Base-by-base conservation (phyloP, 306 rosid species). In the Prunus kanzakura region DNA sequence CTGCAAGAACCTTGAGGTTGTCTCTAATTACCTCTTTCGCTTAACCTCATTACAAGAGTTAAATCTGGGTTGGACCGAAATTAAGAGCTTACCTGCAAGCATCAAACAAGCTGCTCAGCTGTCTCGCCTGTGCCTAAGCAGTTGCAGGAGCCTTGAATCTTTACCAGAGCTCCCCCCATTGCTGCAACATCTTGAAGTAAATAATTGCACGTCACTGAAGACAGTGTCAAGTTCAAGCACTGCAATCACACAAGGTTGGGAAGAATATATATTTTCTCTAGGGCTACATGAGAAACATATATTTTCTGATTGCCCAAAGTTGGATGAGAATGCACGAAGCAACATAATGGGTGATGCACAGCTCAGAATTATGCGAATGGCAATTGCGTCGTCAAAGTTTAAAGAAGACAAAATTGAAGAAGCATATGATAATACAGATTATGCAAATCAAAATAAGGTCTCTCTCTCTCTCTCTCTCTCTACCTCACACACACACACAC, bases 121-220 rank as follows among this genome's bases (percentile, higher is more conserved):
- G 7, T 35, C 41, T 35, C 7, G 0, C 41, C 6, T 35, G 8
- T 35, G 0, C 7, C 41, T 35, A 0, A 5, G 0, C 0, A 1
- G 0, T 5, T 35, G 41, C 41, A 1, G 0, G 41, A 35, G 7
- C 41, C 41, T 35, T 35, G 41, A 4, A 4, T 69, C 41, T 46
- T 68, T 84, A 35, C 84, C 82, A 18, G 74, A 77, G 78, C 86
- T 79, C 77, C 85, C 81, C 20, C 88, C 82, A 1, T 16, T 50
- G 0, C 9, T 85, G 0, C 6, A 15, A 1, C 0, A 0, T 1
- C 35, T 85, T 18, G 13, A 35, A 9, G 84, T 75, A 2, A 0
- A 4, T 4, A 49, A 12, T 13, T 85, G 88, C 41, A 18, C 32
- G 3, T 79, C 80, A 61, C 25, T 85, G 13, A 35, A 76, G 71